Base-by-base conservation (phyloP, 331 rosid species). In the Malus hybrid region DNA sequence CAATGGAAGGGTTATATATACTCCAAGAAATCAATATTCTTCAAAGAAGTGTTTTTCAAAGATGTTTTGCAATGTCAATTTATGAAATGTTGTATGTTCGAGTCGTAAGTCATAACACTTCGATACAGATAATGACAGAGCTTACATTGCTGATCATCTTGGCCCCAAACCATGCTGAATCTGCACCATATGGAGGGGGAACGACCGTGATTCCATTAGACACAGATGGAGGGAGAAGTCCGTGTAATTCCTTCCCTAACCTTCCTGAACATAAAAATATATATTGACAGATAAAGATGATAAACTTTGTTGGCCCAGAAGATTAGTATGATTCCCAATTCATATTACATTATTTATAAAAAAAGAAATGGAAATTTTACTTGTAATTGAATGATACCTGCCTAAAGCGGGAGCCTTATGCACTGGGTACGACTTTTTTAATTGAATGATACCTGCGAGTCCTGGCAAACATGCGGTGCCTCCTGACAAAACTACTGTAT, bases 381-480 rank as follows among this genome's bases (percentile, higher is more conserved):
- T n/a, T n/a, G n/a, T n/a, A 22, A 22, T 22, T 22, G 22, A 22
- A 0, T 22, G 22, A 22, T 1, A 22, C 22, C 22, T 22, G 22
- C 22, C n/a, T n/a, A n/a, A n/a, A n/a, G n/a, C n/a, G n/a, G n/a
- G n/a, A n/a, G n/a, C n/a, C n/a, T n/a, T n/a, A n/a, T n/a, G n/a
- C 22, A 22, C 22, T n/a, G n/a, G n/a, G n/a, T n/a, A n/a, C n/a
- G n/a, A n/a, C n/a, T n/a, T n/a, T n/a, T n/a, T n/a, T n/a, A 22
- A 22, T 22, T 22, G 22, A 22, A 0, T 22, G 22, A 22, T 1
- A 22, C 22, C 22, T 22, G 22, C 22, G 36, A 93, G 70, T 74
- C 98, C 97, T 22, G 98, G 98, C 70, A 93, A 82, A 74, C 98
- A 90, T 20, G 95, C 90, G 29, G 86, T 82, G 19, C 96, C 96